phyloP scores from a whole-genome alignment of 176 grass and related monocot genomes.

The Tuctoria greenei region DNA sequence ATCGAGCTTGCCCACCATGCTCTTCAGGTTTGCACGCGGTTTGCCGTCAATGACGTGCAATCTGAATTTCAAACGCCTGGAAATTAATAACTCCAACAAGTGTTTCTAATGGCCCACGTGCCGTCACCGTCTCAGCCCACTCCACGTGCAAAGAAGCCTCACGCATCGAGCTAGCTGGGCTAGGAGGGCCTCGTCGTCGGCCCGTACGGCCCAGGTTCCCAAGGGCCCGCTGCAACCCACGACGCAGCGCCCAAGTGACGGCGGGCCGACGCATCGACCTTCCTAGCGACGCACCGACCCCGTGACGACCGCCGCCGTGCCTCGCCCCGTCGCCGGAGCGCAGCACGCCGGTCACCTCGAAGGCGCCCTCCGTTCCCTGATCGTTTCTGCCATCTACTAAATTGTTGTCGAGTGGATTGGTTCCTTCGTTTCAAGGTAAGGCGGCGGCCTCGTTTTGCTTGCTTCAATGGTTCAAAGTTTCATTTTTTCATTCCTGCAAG shows the following conservation, averaged over 20 bases:
- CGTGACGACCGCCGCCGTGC: constrained; percentile 3
- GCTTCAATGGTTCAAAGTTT: neutral
- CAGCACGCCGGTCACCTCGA: neutral
- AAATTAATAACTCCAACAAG: too few relatives aligned
- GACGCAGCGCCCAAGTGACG: too few relatives aligned
- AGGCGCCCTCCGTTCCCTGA: neutral
- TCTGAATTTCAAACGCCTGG: too few relatives aligned
- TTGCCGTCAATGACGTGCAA: too few relatives aligned
- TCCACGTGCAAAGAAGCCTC: too few relatives aligned
- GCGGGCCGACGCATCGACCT: too few relatives aligned
- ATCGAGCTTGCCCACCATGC: too few relatives aligned
- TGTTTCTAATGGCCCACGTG: too few relatives aligned
- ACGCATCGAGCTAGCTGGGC: too few relatives aligned
- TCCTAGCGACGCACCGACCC: neutral
- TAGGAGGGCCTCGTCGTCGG: too few relatives aligned
- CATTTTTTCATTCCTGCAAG: neutral
- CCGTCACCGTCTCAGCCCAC: too few relatives aligned
- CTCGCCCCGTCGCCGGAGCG: neutral
- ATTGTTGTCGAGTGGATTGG: neutral
- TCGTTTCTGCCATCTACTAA: neutral
- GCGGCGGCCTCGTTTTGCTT: neutral
- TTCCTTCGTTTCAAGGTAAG: neutral
- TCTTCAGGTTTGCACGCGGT: too few relatives aligned
- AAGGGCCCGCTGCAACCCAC: neutral
- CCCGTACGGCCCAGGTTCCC: neutral